Percentiles rank a stretch among this genome's conserved stretches.
Conservation (phyloP, 2,329 filamentous ascomycete genomes). For the Cladosporium oxysporum region DNA sequence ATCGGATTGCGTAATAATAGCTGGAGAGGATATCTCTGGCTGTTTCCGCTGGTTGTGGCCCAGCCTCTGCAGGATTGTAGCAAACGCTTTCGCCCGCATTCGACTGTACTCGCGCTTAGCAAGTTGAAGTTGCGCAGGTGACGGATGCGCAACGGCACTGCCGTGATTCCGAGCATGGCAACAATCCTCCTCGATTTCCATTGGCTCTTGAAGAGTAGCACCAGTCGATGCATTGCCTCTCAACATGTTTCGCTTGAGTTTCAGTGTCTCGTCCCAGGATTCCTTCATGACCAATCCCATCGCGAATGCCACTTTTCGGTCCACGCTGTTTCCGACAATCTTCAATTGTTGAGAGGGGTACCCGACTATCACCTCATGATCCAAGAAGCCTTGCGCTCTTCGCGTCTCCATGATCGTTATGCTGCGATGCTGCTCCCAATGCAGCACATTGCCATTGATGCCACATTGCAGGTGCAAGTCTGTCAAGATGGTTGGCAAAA, state of each 20-base stretch:
- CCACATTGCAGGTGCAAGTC: conserved; percentile 53
- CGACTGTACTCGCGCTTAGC: not conserved
- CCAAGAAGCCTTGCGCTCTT: conserved; percentile 69
- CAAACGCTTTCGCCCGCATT: not conserved
- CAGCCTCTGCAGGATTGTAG: not conserved
- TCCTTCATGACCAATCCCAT: conserved; percentile 65
- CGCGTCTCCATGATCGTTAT: conserved; percentile 67
- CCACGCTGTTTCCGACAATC: conserved; percentile 76
- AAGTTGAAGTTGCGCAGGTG: not conserved
- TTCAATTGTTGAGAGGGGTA: conserved; percentile 57
- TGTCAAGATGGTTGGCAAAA: conserved; percentile 68
- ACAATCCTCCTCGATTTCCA: not conserved
- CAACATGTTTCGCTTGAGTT: conserved; percentile 1
- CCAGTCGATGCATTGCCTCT: not conserved
- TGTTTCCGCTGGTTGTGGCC: not conserved
- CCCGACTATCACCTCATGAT: conserved; percentile 71
- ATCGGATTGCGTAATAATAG: not conserved
- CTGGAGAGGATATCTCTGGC: not conserved
- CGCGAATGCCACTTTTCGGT: conserved; percentile 66
- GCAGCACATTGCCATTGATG: conserved; percentile 57
- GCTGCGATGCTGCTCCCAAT: conserved; percentile 66
- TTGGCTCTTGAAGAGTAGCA: not conserved
- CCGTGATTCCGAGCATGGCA: not conserved
- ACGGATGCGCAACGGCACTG: not conserved
- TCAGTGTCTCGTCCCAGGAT: conserved; percentile 46